A percentile compares a stretch with the other conserved stretches of the same genome.
These are phyloP conservation scores for Fusarium chaquense DNA, from an alignment of 2,329 filamentous ascomycete species.

Conservation along the genomic window DNA sequence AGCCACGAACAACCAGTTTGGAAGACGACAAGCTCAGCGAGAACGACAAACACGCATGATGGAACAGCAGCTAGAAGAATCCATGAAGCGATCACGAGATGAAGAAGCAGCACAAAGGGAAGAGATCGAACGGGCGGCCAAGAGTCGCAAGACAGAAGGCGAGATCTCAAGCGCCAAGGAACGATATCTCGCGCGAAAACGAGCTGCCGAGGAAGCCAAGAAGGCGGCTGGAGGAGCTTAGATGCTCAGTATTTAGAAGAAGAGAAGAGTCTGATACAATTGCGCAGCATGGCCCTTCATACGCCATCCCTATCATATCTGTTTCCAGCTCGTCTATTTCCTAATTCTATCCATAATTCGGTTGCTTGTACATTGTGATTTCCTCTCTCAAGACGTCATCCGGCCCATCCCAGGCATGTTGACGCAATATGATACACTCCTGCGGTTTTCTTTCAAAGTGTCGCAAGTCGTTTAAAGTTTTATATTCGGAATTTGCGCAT, in stretches of 20 bases:
- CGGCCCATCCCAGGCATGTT: conserved; percentile 27
- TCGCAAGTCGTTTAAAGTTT: conserved; percentile 20
- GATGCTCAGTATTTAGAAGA: conserved; percentile 47
- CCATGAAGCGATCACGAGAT: conserved; percentile 77
- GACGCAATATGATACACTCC: conserved; percentile 48
- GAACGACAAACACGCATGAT: conserved; percentile 84
- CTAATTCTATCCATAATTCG: conserved; percentile 30
- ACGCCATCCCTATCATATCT: conserved; percentile 30
- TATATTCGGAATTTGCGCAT: conserved; percentile 2
- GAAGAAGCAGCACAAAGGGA: conserved; percentile 74
- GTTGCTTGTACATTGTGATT: conserved; percentile 20
- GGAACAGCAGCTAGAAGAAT: conserved; percentile 79
- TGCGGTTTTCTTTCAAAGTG: conserved; percentile 3
- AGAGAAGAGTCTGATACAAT: conserved; percentile 32
- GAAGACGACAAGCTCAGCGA: conserved; percentile 74
- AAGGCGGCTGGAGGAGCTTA: conserved; percentile 50
- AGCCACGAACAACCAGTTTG: conserved; percentile 57
- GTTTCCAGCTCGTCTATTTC: conserved; percentile 37
- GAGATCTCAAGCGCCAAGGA: conserved; percentile 84
- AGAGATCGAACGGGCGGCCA: conserved; percentile 73
- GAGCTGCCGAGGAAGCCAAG: conserved; percentile 75
- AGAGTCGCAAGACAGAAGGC: conserved; percentile 81
- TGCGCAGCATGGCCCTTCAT: conserved; percentile 33
- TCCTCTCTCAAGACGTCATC: conserved; percentile 7
- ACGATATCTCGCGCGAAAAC: conserved; percentile 82